Evolutionary conservation across 768 basidiomycete species (phyloP), one percentile per base, ranked within the genome.

Genomic region (Mycena belliarum): DNA sequence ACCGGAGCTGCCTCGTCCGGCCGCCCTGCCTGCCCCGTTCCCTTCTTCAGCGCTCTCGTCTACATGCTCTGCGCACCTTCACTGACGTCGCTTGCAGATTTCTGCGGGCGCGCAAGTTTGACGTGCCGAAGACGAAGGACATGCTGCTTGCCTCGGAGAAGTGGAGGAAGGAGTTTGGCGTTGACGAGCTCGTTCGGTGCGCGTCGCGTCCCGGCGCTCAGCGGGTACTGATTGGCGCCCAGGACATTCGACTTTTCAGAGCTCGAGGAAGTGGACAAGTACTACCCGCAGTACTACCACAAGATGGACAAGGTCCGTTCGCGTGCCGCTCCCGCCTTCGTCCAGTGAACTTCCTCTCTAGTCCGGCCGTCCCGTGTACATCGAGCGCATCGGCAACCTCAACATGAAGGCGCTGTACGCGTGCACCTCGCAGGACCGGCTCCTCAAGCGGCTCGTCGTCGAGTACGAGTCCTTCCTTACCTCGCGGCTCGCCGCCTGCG

Each of bases 211-310:
- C n/a, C 6, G 16, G n/a, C 7, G 46, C 20, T 59, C n/a, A n/a
- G n/a, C n/a, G n/a, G n/a, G n/a, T 32, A 18, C 37, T 44, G 41
- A 41, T 43, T 47, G 8, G 20, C 23, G n/a, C 40, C 28, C 59
- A 93, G 93, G 64, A 87, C 82, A 69, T 98, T 97, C 69, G 84
- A 89, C 49, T 98, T 95, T 73, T 82, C 82, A 55, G 95, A 97
- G 73, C 88, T 87, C 68, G 74, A 72, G 33, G 80, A 85, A 65
- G 95, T 98, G 9, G 85, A 94, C 80, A 89, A 92, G 75, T 93
- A 89, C 66, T 98, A 97, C 68, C 95, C 95, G 3, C 94, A 96
- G 67, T 97, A 84, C 74, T 97, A 98, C 72, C 96, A 98, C 79
- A 95, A 93, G 78, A 89, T 80, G 64, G 96, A 98, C 81, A 94